Evolutionary conservation across 495 filamentous ascomycete species (phyloP).

Genomic region (Penicillium paradoxum): DNA sequence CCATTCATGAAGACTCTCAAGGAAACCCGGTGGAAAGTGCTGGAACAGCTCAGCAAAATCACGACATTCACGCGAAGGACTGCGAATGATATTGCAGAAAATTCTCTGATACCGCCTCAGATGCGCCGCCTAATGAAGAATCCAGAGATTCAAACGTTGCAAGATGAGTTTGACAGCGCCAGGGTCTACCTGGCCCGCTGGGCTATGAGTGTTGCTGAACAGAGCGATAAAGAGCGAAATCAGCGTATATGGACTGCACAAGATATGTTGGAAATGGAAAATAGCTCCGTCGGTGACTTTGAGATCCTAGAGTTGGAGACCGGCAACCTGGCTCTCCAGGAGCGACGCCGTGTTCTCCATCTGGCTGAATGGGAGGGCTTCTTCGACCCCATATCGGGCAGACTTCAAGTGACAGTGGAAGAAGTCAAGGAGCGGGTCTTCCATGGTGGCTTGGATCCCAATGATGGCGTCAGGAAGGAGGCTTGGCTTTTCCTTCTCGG

Average conservation of each 20-base stretch:
- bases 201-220: constrained; percentile 98
- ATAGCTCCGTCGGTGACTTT: constrained; percentile 91
- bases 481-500: constrained; percentile 94
- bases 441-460: constrained; percentile 84
- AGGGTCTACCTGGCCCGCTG: constrained; percentile 89
- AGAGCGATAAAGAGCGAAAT: constrained; percentile 79
- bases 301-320: constrained; percentile 84
- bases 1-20: constrained; percentile 92
- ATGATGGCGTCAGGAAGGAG: constrained; percentile 89
- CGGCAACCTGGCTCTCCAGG: constrained; percentile 60
- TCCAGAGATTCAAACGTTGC: constrained; percentile 89
- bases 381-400: constrained; percentile 70
- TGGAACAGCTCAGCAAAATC: constrained; percentile 93
- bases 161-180: constrained; percentile 96
- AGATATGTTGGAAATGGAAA: constrained; percentile 89
- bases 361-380: constrained; percentile 83
- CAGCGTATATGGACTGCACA: constrained; percentile 88
- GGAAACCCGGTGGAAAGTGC: constrained; percentile 90
- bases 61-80: constrained; percentile 91
- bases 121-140: constrained; percentile 80
- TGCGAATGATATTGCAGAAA: constrained; percentile 86
- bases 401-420: constrained; percentile 70
- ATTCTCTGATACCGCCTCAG: constrained; percentile 81
- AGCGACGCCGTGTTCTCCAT: constrained; percentile 70
- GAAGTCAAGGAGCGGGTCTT: constrained; percentile 96